These are phyloP conservation scores for Rhodotorula sp. DNA, from an alignment of 1,284 basidiomycete species.

Conservation along the genomic window DNA sequence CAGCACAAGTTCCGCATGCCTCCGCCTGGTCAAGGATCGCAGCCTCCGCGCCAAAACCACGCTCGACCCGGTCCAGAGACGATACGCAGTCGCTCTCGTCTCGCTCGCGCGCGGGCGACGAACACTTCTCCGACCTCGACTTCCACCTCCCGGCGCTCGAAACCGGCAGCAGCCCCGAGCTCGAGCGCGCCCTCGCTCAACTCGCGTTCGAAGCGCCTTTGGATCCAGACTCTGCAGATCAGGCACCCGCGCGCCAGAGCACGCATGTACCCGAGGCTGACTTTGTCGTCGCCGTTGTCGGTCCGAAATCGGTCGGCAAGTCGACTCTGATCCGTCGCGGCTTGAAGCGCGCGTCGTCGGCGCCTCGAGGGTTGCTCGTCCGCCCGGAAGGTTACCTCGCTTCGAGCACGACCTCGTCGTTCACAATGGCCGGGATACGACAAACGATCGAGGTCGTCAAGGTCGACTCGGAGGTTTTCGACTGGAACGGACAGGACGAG, in stretches of 20 bases:
- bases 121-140: too few species aligned
- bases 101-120: too few species aligned
- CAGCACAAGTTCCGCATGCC: too few species aligned
- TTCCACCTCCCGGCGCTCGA: background rate
- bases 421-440: constrained; percentile 31
- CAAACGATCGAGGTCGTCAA: constrained; percentile 45
- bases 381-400: constrained; percentile 41
- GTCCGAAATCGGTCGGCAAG: constrained; percentile 46
- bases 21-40: too few species aligned
- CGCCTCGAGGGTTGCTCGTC: constrained; percentile 17
- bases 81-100: too few species aligned
- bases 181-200: too few species aligned
- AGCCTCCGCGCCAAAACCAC: too few species aligned
- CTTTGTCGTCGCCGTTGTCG: constrained; percentile 43
- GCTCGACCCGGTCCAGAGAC: too few species aligned
- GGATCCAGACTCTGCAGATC: too few species aligned
- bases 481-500: constrained; percentile 35
- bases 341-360: constrained; percentile 24
- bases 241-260: too few species aligned
- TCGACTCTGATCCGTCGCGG: constrained; percentile 44
- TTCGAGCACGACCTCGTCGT: constrained; percentile 37
- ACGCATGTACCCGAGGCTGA: constrained; percentile 15
- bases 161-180: too few species aligned
- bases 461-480: constrained; percentile 43
- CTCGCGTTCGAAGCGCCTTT: too few species aligned